phyloP scores from a whole-genome alignment of 2,329 filamentous ascomycete genomes.

The Talaromyces sp. region DNA sequence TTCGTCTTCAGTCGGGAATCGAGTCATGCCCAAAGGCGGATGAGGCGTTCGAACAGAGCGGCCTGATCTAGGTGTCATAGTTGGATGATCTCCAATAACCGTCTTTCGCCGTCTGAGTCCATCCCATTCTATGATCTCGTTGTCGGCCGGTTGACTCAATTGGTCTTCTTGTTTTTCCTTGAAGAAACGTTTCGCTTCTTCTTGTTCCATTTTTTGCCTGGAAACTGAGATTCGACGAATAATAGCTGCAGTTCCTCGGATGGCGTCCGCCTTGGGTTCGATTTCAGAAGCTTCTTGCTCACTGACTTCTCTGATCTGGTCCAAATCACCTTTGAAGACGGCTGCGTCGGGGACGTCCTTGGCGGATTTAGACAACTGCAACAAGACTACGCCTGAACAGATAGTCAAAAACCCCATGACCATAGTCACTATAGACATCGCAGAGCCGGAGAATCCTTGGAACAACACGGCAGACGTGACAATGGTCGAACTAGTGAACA shows the following conservation, averaged over 20 bases:
- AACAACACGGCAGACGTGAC: constrained; percentile 91
- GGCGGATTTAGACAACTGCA: constrained; percentile 96
- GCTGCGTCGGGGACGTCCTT: constrained; percentile 95
- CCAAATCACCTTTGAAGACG: constrained; percentile 86
- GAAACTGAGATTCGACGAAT: constrained; percentile 76
- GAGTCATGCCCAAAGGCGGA: constrained; percentile 83
- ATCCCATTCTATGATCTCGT: constrained; percentile 86
- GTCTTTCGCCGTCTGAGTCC: constrained; percentile 75
- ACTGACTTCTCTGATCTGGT: constrained; percentile 92
- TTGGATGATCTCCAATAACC: constrained; percentile 48
- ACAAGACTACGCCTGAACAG: constrained; percentile 83
- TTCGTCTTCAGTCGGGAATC: constrained; percentile 68
- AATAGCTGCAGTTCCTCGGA: constrained; percentile 85
- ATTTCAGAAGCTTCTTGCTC: constrained; percentile 95
- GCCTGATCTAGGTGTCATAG: constrained; percentile 43
- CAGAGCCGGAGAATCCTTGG: constrained; percentile 86
- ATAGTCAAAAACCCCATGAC: constrained; percentile 93
- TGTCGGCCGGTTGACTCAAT: constrained; percentile 73
- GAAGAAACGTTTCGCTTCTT: constrained; percentile 74
- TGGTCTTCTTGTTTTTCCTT: constrained; percentile 71
- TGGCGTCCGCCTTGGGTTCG: constrained; percentile 93
- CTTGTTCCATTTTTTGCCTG: constrained; percentile 73
- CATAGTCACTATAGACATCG: constrained; percentile 77
- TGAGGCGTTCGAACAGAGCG: constrained; percentile 56
- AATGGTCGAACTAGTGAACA: constrained; percentile 95